These are phyloP conservation scores for Aspergillus sp. DNA, from an alignment of 2,329 filamentous ascomycete species.

Conservation along the genomic window DNA sequence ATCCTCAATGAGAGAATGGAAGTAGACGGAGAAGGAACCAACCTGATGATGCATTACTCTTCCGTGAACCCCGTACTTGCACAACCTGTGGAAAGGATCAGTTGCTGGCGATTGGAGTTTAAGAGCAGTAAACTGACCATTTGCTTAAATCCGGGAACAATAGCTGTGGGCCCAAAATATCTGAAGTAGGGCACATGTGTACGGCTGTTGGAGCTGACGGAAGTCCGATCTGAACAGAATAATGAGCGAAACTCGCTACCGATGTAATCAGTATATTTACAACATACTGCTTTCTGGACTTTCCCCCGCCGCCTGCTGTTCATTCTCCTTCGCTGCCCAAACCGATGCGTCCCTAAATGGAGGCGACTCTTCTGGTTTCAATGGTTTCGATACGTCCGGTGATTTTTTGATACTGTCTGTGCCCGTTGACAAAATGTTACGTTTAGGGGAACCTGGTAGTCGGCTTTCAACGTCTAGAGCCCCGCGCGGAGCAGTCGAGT, in stretches of 20 bases:
- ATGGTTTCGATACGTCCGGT: slow-evolving; percentile 14
- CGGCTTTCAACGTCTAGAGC: slow-evolving; percentile 25
- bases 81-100: slow-evolving; percentile 55
- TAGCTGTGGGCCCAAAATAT: slow-evolving; percentile 87
- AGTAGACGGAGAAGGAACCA: slow-evolving; percentile 14
- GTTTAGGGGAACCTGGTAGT: slow-evolving; percentile 26
- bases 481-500: slow-evolving; percentile 15
- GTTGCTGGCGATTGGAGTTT: slow-evolving; percentile 3
- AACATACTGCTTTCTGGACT: slow-evolving; percentile 42
- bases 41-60: slow-evolving; percentile 43
- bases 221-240: slow-evolving; percentile 33
- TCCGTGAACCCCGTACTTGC: slow-evolving; percentile 58
- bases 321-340: slow-evolving; percentile 24
- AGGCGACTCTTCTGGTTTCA: slow-evolving; percentile 20
- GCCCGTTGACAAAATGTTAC: slow-evolving; percentile 5
- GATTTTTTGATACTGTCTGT: slow-evolving; percentile 14
- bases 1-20: not conserved
- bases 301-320: slow-evolving; percentile 25
- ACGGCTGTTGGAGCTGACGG: slow-evolving; percentile 35
- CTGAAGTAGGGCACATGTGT: slow-evolving; percentile 77
- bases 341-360: slow-evolving; percentile 18
- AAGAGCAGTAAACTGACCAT: slow-evolving; percentile 61
- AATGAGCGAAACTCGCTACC: slow-evolving; percentile 10
- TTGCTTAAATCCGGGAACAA: slow-evolving; percentile 88
- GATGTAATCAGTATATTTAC: no score